These are phyloP conservation scores for Stropharia rugosoannulata DNA, from an alignment of 768 basidiomycete species.

Conservation along the genomic window DNA sequence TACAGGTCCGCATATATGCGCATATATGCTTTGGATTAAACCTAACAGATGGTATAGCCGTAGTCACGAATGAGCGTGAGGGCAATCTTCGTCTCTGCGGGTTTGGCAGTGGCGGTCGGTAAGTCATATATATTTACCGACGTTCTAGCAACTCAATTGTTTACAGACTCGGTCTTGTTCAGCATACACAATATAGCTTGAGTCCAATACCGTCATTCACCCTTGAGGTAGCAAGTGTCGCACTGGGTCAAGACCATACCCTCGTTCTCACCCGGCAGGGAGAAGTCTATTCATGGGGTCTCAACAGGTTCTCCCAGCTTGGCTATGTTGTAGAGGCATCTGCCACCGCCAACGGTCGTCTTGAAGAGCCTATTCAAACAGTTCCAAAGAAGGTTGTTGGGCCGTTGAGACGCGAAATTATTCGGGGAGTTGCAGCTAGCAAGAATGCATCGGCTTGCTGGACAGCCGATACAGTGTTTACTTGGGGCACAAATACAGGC, in stretches of 20 bases:
- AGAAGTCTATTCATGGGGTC: conserved; percentile 88
- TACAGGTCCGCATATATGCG: conserved; percentile 48
- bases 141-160: not conserved
- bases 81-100: conserved; percentile 86
- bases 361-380: conserved; percentile 76
- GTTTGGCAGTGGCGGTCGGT: conserved; percentile 87
- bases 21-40: not conserved
- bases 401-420: conserved; percentile 72
- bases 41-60: conserved; percentile 23
- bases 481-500: conserved; percentile 93
- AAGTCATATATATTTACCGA: conserved; percentile 18
- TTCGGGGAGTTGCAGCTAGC: conserved; percentile 83
- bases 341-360: conserved; percentile 33
- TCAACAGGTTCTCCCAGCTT: conserved; percentile 86
- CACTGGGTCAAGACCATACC: conserved; percentile 94
- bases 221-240: conserved; percentile 61
- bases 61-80: conserved; percentile 71
- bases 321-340: conserved; percentile 77
- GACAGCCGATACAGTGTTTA: conserved; percentile 71
- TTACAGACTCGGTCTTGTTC: conserved; percentile 65
- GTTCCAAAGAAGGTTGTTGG: conserved; percentile 75
- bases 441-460: conserved; percentile 88
- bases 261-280: conserved; percentile 79
- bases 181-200: conserved; percentile 79
- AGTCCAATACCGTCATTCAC: conserved; percentile 58